phyloP scores from a whole-genome alignment of 768 basidiomycete species.

The Kwoniella dendrophila region DNA sequence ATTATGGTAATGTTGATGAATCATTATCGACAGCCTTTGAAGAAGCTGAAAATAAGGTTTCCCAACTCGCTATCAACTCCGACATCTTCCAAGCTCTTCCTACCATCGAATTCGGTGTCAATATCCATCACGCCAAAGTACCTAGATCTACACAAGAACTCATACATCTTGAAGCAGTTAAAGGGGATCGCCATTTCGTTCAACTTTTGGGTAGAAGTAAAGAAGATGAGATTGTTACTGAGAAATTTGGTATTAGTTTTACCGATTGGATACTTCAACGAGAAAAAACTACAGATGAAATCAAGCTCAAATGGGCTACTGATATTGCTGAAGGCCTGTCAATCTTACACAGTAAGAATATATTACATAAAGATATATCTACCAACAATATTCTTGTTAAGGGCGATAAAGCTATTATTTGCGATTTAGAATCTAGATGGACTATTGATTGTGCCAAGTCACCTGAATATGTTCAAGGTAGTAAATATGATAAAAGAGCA shows the following conservation, averaged over 20 bases:
- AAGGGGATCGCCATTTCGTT: neutral
- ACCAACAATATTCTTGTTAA: neutral
- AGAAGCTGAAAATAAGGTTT: neutral
- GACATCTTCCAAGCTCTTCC: slow-evolving; percentile 5
- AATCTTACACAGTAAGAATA: neutral
- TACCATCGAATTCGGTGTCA: neutral
- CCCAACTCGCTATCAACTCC: neutral
- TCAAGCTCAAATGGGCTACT: neutral
- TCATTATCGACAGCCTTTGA: too few relatives aligned
- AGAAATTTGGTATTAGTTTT: neutral
- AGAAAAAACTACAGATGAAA: neutral
- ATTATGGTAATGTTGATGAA: neutral
- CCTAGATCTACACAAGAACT: slow-evolving; percentile 3
- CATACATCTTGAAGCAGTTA: neutral
- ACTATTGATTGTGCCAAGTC: neutral
- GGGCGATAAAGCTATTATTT: neutral
- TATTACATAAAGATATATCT: slow-evolving; percentile 5
- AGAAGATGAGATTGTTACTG: neutral
- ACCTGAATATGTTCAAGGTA: neutral
- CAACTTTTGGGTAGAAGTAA: slow-evolving; percentile 1
- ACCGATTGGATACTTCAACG: neutral
- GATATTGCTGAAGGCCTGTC: neutral
- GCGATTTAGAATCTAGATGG: slow-evolving; percentile 8
- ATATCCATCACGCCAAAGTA: neutral
- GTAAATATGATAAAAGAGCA: neutral